Percentiles rank a stretch among this genome's conserved stretches.
Evolutionary conservation across 2,329 filamentous ascomycete species (phyloP).

Genomic region (Akanthomyces muscarius): DNA sequence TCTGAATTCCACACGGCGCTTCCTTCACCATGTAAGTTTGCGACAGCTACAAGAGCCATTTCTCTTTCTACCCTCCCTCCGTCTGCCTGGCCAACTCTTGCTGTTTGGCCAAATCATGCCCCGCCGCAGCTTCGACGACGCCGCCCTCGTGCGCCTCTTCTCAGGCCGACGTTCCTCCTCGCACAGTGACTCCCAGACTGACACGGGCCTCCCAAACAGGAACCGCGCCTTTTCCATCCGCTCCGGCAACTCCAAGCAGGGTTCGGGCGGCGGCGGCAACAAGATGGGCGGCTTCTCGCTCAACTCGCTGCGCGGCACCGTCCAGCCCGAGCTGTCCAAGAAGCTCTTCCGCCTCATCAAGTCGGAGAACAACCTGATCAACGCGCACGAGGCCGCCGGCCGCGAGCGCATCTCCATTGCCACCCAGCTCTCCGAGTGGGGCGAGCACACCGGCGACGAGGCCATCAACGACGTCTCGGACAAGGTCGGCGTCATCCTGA

Average conservation of each 20-base stretch:
- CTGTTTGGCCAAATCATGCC: constrained; percentile 25
- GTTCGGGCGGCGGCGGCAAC: constrained; percentile 37
- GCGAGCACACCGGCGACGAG: constrained; percentile 85
- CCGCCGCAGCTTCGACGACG: constrained; percentile 31
- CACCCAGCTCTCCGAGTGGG: constrained; percentile 92
- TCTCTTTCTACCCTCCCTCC: neutral
- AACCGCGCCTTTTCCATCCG: constrained; percentile 72
- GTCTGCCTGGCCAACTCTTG: neutral
- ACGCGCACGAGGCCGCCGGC: constrained; percentile 77
- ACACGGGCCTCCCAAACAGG: constrained; percentile 42
- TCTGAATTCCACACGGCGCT: too few species aligned
- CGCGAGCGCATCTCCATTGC: constrained; percentile 83
- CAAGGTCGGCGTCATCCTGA: constrained; percentile 89
- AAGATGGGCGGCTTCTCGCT: constrained; percentile 67
- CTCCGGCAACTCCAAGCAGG: constrained; percentile 52
- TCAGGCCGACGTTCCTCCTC: constrained; percentile 20
- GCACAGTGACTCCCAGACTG: constrained; percentile 25
- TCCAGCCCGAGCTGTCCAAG: constrained; percentile 84
- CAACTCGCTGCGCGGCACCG: constrained; percentile 76
- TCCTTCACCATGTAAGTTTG: constrained; percentile 14
- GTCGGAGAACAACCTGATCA: constrained; percentile 83
- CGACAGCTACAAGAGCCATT: neutral
- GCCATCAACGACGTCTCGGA: constrained; percentile 85
- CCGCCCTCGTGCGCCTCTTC: constrained; percentile 21
- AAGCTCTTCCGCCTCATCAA: constrained; percentile 92